phyloP scores from a whole-genome alignment of 345 rosid genomes.

The Diplotaxis tenuifolia region DNA sequence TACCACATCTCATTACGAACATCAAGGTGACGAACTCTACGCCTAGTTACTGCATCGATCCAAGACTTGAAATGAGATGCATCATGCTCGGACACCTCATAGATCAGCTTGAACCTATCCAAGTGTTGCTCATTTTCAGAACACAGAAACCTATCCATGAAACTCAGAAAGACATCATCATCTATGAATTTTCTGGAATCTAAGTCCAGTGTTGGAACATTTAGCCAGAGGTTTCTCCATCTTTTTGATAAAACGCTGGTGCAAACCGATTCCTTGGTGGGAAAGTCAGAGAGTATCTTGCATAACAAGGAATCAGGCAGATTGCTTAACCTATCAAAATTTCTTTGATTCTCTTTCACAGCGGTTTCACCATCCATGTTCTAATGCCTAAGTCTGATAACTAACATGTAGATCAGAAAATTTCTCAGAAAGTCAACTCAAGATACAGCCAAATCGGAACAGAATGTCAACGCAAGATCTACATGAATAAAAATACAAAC shows the following conservation, averaged over 20 bases:
- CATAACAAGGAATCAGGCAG: slow-evolving; percentile 31
- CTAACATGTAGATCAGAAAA: neutral
- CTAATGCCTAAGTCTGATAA: neutral
- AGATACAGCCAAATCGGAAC: too few species aligned
- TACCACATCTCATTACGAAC: neutral
- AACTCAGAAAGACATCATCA: neutral
- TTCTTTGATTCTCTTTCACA: slow-evolving; percentile 16
- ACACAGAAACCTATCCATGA: slow-evolving; percentile 24
- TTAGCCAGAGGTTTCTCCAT: slow-evolving; percentile 23
- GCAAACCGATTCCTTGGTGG: slow-evolving; percentile 24
- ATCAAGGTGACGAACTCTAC: slow-evolving; percentile 10
- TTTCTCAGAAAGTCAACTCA: slow-evolving; percentile 5
- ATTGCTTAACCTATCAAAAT: slow-evolving; percentile 18
- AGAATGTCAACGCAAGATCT: slow-evolving; percentile 13
- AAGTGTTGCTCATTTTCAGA: slow-evolving; percentile 17
- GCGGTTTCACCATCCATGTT: slow-evolving; percentile 8
- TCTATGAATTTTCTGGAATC: slow-evolving; percentile 3
- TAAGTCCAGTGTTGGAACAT: slow-evolving; percentile 27
- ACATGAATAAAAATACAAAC: neutral
- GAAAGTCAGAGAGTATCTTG: slow-evolving; percentile 22
- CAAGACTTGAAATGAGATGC: slow-evolving; percentile 30
- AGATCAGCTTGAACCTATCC: slow-evolving; percentile 16
- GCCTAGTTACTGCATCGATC: slow-evolving; percentile 13
- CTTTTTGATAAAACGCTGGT: slow-evolving; percentile 26
- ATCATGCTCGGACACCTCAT: slow-evolving; percentile 18